These are phyloP conservation scores for Alternaria longipes DNA, from an alignment of 2,329 filamentous ascomycete species.

Conservation along the genomic window DNA sequence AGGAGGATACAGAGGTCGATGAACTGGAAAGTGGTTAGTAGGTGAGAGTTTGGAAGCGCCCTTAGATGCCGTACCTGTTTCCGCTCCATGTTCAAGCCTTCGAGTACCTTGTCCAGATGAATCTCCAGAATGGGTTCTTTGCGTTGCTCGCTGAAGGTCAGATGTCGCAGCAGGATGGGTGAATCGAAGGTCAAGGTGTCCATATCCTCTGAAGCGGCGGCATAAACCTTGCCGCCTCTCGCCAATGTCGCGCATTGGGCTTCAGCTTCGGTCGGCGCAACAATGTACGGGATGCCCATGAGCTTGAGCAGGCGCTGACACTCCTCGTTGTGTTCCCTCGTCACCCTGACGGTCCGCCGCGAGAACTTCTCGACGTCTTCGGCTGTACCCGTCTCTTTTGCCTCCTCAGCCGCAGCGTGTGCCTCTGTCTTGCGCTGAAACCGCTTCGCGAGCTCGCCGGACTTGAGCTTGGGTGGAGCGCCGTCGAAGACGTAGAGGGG, in stretches of 20 bases:
- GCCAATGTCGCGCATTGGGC: slow-evolving; percentile 94
- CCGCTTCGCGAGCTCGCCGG: slow-evolving; percentile 93
- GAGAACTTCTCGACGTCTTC: slow-evolving; percentile 99
- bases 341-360: slow-evolving; percentile 88
- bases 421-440: slow-evolving; percentile 95
- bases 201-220: slow-evolving; percentile 98
- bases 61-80: slow-evolving; percentile 69
- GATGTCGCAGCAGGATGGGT: slow-evolving; percentile 87
- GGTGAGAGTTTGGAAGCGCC: slow-evolving; percentile 5
- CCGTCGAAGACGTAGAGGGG: slow-evolving; percentile 98
- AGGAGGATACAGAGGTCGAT: slow-evolving; percentile 97
- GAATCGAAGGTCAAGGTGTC: slow-evolving; percentile 96
- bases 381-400: slow-evolving; percentile 95
- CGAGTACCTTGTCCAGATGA: slow-evolving; percentile 83
- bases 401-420: slow-evolving; percentile 88
- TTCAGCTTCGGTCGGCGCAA: slow-evolving; percentile 96
- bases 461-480: slow-evolving; percentile 95
- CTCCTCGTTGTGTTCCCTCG: slow-evolving; percentile 95
- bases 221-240: slow-evolving; percentile 92
- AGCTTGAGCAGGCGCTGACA: slow-evolving; percentile 89
- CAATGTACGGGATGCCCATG: slow-evolving; percentile 95
- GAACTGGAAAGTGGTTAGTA: slow-evolving; percentile 67
- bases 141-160: slow-evolving; percentile 96
- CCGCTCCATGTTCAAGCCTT: slow-evolving; percentile 87
- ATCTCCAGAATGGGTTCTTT: slow-evolving; percentile 99